Evolutionary conservation across 73 alveolate genomes (phyloP).

Genomic region (Symbiodinium pilosum): DNA sequence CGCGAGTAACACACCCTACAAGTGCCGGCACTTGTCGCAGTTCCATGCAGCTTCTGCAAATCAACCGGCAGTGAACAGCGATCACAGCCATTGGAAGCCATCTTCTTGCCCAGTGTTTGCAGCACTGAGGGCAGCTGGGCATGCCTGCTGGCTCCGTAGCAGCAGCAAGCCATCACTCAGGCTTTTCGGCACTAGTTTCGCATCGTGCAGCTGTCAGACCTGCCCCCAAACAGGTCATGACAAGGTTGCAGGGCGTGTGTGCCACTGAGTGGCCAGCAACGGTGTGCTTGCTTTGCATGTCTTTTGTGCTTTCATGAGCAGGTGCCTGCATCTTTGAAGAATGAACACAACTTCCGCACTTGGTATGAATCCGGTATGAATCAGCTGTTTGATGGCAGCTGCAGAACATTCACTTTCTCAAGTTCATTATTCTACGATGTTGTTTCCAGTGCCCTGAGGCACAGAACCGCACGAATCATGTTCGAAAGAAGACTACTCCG

Average conservation of each 20-base stretch:
- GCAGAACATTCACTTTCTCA: no score
- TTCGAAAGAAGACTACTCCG: conserved; percentile 13
- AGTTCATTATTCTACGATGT: background rate
- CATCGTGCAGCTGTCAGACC: background rate
- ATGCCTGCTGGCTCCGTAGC: conserved; percentile 14
- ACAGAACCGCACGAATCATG: conserved; percentile 45
- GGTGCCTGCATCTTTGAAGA: no score
- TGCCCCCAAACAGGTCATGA: background rate
- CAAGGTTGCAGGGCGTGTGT: background rate
- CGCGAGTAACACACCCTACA: background rate
- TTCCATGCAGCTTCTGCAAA: background rate
- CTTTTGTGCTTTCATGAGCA: no score
- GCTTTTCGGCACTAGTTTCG: background rate
- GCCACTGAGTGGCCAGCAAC: background rate
- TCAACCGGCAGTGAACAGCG: no score
- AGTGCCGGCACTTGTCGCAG: background rate
- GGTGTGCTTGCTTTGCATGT: no score
- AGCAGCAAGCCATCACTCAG: background rate
- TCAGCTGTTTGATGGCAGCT: no score
- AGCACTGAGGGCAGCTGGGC: background rate
- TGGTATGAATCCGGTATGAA: no score
- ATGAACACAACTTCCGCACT: no score
- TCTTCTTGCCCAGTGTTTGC: no score
- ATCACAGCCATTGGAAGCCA: no score
- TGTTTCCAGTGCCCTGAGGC: background rate